A percentile compares a stretch with the other conserved stretches of the same genome.
Conservation (phyloP, 129 eudicot species). For the Scalesia atractyloides region DNA sequence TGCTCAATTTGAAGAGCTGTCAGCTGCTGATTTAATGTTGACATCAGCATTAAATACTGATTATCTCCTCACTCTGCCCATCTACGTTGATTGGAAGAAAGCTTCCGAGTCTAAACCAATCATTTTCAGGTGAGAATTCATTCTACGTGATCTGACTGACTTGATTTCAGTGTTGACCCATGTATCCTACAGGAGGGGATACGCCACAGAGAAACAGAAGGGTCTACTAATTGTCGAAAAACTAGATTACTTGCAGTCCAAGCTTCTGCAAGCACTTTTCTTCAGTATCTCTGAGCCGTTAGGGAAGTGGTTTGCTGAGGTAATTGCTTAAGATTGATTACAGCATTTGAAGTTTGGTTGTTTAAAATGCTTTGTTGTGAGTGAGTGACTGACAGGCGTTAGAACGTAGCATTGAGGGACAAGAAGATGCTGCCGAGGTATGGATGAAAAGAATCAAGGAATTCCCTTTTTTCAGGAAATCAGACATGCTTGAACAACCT, state of each 20-base stretch:
- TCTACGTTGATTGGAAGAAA: constrained; percentile 91
- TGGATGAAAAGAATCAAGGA: constrained; percentile 53
- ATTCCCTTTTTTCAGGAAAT: constrained; percentile 36
- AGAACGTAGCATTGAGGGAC: constrained; percentile 40
- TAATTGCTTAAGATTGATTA: constrained; percentile 23
- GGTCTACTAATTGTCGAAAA: constrained; percentile 82
- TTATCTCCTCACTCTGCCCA: constrained; percentile 91
- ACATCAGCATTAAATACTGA: constrained; percentile 90
- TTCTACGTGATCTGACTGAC: too few species aligned
- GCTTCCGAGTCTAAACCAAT: constrained; percentile 82
- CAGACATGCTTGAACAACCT: constrained; percentile 44
- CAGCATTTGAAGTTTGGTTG: neutral
- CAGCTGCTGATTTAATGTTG: constrained; percentile 82
- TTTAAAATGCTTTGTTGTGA: neutral
- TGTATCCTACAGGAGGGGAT: constrained; percentile 85
- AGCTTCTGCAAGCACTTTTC: constrained; percentile 67
- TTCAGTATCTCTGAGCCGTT: constrained; percentile 63
- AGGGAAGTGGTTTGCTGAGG: constrained; percentile 74
- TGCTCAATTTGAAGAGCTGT: constrained; percentile 92
- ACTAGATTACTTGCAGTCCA: constrained; percentile 91
- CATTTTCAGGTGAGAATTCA: constrained; percentile 67
- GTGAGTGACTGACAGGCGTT: constrained; percentile 60
- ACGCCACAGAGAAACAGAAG: constrained; percentile 84
- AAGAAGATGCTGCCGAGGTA: constrained; percentile 41
- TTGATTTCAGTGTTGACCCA: constrained; percentile 36